Conservation (phyloP, 352 stramenopile species). For the Elongisporangium senticosum region DNA sequence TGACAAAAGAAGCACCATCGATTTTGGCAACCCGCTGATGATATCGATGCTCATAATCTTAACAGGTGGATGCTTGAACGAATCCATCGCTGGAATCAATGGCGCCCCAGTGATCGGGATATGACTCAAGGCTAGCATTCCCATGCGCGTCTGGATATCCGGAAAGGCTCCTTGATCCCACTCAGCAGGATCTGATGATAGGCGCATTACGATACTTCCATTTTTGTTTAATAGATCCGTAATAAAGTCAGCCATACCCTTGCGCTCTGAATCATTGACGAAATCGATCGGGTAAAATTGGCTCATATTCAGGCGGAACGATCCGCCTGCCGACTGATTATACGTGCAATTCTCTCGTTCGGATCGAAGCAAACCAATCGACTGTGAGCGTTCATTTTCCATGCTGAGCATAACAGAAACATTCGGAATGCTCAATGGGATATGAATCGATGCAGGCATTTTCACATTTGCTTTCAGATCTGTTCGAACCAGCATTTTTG, state of each 20-base stretch:
- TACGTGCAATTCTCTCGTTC: constrained; percentile 53
- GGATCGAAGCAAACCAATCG: constrained; percentile 49
- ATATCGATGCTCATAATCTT: constrained; percentile 66
- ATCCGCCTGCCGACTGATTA: constrained; percentile 43
- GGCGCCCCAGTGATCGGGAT: constrained; percentile 57
- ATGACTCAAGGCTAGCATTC: constrained; percentile 49
- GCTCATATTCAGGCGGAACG: constrained; percentile 73
- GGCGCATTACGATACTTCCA: constrained; percentile 50
- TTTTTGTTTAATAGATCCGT: constrained; percentile 50
- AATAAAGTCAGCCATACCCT: constrained; percentile 54
- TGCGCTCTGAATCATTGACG: constrained; percentile 20
- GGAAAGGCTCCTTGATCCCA: constrained; percentile 55
- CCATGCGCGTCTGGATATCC: constrained; percentile 66
- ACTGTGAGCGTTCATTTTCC: constrained; percentile 23
- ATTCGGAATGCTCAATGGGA: constrained; percentile 61
- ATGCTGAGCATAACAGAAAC: constrained; percentile 55
- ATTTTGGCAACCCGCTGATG: constrained; percentile 27
- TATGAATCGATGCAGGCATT: constrained; percentile 66
- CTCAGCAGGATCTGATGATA: constrained; percentile 22
- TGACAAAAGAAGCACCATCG: constrained; percentile 61
- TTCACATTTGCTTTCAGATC: constrained; percentile 61
- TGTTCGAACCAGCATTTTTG: constrained; percentile 60
- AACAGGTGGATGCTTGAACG: constrained; percentile 56
- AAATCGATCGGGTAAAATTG: constrained; percentile 63
- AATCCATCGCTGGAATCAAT: constrained; percentile 62